Conservation (phyloP, 768 basidiomycete genomes). For the Gelatoporia subvermispora region DNA sequence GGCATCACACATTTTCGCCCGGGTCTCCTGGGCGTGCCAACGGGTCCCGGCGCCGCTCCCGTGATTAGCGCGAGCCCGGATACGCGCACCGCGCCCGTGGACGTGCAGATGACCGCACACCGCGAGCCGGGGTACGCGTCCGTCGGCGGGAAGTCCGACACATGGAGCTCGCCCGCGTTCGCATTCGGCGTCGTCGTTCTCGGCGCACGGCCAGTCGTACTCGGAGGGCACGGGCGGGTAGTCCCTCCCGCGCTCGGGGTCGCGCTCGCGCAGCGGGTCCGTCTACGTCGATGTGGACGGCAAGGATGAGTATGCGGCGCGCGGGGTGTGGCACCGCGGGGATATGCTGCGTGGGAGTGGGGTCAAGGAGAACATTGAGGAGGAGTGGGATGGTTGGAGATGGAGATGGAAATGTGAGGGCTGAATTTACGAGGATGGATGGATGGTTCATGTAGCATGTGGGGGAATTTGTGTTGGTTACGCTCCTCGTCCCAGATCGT, state of each 20-base stretch:
- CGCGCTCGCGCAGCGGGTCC: conserved; percentile 30
- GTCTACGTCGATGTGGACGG: conserved; percentile 28
- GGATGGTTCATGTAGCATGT: background rate
- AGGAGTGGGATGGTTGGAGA: conserved; percentile 47
- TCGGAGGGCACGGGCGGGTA: conserved; percentile 35
- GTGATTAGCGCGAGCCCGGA: too few species aligned
- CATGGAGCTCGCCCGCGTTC: conserved; percentile 20
- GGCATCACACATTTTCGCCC: conserved; percentile 58
- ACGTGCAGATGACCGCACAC: background rate
- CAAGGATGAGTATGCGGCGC: conserved; percentile 26
- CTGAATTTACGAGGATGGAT: background rate
- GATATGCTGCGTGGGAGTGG: conserved; percentile 8
- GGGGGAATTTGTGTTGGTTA: background rate
- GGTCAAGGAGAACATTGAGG: conserved; percentile 29
- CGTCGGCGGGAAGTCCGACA: conserved; percentile 26
- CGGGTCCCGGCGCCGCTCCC: too few species aligned
- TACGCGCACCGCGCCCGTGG: background rate
- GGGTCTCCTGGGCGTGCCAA: conserved; percentile 43
- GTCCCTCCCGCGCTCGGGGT: conserved; percentile 45
- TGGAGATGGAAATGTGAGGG: conserved; percentile 65
- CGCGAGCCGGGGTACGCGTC: conserved; percentile 24
- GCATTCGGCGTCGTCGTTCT: conserved; percentile 13
- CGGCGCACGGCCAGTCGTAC: conserved; percentile 17
- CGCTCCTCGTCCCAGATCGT: too few species aligned
- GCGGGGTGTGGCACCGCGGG: conserved; percentile 23